A percentile compares a stretch with the other conserved stretches of the same genome.
These are phyloP conservation scores for Coemansia reversa DNA, from an alignment of 192 early-diverging fungal genomes.

Conservation along the genomic window DNA sequence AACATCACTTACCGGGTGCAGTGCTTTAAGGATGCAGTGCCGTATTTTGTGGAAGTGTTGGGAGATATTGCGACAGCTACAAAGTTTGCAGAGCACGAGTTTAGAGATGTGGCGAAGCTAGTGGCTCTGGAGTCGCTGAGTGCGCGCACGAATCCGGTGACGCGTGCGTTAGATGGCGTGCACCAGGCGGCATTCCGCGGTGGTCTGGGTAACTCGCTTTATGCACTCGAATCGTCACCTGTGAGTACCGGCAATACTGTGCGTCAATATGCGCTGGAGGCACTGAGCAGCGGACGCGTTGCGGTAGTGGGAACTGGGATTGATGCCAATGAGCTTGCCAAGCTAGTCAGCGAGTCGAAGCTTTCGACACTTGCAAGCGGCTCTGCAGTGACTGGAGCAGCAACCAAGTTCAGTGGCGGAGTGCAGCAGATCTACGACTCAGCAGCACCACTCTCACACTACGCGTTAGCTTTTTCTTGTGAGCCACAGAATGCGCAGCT, in stretches of 20 bases:
- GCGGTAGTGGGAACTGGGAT: constrained; percentile 86
- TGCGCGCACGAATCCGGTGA: constrained; percentile 63
- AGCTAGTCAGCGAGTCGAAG: constrained; percentile 62
- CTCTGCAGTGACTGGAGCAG: constrained; percentile 17
- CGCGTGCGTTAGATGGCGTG: constrained; percentile 71
- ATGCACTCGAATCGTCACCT: constrained; percentile 67
- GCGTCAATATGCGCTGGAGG: constrained; percentile 66
- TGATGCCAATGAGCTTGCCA: constrained; percentile 66
- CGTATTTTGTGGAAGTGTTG: constrained; percentile 82
- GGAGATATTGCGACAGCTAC: constrained; percentile 74
- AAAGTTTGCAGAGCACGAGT: constrained; percentile 84
- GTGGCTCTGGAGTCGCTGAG: constrained; percentile 67
- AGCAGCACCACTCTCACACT: constrained; percentile 58
- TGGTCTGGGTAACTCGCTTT: constrained; percentile 95
- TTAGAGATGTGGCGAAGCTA: constrained; percentile 64
- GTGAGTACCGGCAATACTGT: constrained; percentile 66
- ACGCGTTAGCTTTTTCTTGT: constrained; percentile 80
- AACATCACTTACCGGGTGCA: constrained; percentile 81
- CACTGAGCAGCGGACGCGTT: constrained; percentile 72
- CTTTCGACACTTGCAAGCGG: constrained; percentile 34
- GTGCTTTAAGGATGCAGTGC: constrained; percentile 85
- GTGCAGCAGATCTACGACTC: constrained; percentile 73
- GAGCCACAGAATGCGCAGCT: constrained; percentile 69
- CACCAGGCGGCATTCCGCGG: constrained; percentile 90
- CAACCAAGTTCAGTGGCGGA: constrained; percentile 77